Evolutionary conservation across 345 rosid genomes (phyloP).

Genomic region (Dimocarpus longan): DNA sequence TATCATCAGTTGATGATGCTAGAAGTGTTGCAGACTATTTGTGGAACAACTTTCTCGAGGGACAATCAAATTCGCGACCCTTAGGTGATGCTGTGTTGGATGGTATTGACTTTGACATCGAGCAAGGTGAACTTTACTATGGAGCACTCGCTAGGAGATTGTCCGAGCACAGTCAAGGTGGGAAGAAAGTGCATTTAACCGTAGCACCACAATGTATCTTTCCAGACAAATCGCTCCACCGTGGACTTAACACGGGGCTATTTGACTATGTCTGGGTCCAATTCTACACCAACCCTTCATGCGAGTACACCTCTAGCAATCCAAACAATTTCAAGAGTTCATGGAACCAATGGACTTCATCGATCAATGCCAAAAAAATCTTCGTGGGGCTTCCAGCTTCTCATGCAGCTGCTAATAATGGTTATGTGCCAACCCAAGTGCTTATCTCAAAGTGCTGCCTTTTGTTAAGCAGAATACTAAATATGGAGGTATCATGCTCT

Average conservation of each 20-base stretch:
- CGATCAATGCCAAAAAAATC: too few species aligned
- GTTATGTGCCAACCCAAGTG: conserved; percentile 8
- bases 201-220: conserved; percentile 23
- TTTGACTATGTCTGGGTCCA: conserved; percentile 26
- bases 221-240: conserved; percentile 4
- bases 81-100: conserved; percentile 21
- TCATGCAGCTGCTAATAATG: conserved; percentile 15
- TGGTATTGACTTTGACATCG: conserved; percentile 22
- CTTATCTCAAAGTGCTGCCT: too few species aligned
- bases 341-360: too few species aligned
- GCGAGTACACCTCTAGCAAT: neutral
- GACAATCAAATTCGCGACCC: conserved; percentile 9
- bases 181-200: conserved; percentile 6
- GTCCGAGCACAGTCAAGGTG: neutral
- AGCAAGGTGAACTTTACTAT: conserved; percentile 6
- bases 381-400: neutral
- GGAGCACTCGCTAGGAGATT: conserved; percentile 12
- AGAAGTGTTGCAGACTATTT: conserved; percentile 2
- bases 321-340: neutral
- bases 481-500: too few species aligned
- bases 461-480: too few species aligned
- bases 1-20: conserved; percentile 21
- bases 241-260: conserved; percentile 13
- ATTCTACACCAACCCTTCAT: conserved; percentile 25
- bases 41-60: conserved; percentile 22